Percentiles rank a stretch among this genome's conserved stretches.
These are phyloP conservation scores for Fusarium napiforme DNA, from an alignment of 2,329 filamentous ascomycete species.

Conservation along the genomic window DNA sequence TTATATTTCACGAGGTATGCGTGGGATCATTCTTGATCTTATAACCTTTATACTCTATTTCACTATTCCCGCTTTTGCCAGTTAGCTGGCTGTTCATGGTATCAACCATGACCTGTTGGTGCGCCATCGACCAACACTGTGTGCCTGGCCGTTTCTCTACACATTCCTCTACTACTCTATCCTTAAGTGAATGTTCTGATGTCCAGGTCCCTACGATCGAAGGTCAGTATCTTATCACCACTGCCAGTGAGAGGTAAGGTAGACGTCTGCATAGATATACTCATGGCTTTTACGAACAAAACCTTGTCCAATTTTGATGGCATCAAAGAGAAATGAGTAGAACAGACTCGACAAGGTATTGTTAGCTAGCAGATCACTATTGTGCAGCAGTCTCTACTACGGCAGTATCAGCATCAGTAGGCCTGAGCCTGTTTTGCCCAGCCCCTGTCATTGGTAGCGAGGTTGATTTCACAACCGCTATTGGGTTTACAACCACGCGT, in stretches of 20 bases:
- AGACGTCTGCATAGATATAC: not conserved
- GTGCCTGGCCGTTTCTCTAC: slow-evolving; percentile 30
- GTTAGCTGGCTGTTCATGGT: slow-evolving; percentile 18
- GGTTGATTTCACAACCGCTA: not conserved
- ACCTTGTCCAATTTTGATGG: not conserved
- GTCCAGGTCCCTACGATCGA: not conserved
- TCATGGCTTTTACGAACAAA: not conserved
- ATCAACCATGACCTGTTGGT: slow-evolving; percentile 18
- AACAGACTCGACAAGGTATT: not conserved
- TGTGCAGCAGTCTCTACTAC: not conserved
- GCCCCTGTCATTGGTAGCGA: not conserved
- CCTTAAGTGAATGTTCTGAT: slow-evolving; percentile 6
- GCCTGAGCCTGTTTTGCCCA: not conserved
- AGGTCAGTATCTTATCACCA: not conserved
- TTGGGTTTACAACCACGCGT: not conserved
- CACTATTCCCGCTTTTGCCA: slow-evolving; percentile 4
- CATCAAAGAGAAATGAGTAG: not conserved
- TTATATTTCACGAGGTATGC: slow-evolving; percentile 50
- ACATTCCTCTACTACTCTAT: not conserved
- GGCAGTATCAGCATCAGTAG: not conserved
- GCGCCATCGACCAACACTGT: slow-evolving; percentile 17
- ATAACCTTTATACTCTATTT: slow-evolving; percentile 20
- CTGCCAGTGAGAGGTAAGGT: not conserved
- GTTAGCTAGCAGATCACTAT: not conserved
- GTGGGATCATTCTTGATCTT: slow-evolving; percentile 46